phyloP scores from a whole-genome alignment of 768 basidiomycete species.

The Phaffia australis region DNA sequence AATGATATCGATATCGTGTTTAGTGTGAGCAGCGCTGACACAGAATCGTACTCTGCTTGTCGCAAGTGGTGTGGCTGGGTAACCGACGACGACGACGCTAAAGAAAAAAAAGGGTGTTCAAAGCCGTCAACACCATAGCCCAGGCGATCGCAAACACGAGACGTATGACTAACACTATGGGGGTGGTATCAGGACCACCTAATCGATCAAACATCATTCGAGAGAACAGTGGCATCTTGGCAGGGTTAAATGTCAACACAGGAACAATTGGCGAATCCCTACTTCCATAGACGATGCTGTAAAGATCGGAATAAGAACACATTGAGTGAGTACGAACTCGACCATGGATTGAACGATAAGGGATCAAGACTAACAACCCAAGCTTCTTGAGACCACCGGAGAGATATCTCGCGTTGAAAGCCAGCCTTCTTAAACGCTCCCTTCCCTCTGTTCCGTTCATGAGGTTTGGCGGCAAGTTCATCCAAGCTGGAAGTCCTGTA shows the following conservation, averaged over 20 bases:
- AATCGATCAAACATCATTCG: conserved; percentile 69
- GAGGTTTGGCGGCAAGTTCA: conserved; percentile 59
- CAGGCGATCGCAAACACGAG: background rate
- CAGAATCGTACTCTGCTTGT: conserved; percentile 87
- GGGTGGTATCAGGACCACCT: conserved; percentile 45
- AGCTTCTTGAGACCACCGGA: conserved; percentile 73
- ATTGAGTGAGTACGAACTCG: too few relatives aligned
- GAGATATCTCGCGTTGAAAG: conserved; percentile 92
- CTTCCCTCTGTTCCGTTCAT: conserved; percentile 75
- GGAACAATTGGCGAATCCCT: conserved; percentile 88
- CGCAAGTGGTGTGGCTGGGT: conserved; percentile 66
- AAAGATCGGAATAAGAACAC: too few relatives aligned
- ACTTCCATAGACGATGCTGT: conserved; percentile 75
- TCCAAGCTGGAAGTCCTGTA: conserved; percentile 61
- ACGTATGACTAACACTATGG: conserved; percentile 64
- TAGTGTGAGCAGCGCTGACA: conserved; percentile 87
- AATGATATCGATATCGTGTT: conserved; percentile 83
- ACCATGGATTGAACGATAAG: too few relatives aligned
- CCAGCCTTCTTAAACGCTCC: conserved; percentile 69
- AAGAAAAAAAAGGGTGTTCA: too few relatives aligned
- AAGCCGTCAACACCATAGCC: background rate
- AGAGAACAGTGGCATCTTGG: conserved; percentile 81
- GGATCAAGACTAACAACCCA: conserved; percentile 48
- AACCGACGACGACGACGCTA: background rate
- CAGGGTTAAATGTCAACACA: conserved; percentile 78